Conservation (phyloP, 1,139 yeast genomes). For the Nakaseomyces kungkrabaensis region DNA sequence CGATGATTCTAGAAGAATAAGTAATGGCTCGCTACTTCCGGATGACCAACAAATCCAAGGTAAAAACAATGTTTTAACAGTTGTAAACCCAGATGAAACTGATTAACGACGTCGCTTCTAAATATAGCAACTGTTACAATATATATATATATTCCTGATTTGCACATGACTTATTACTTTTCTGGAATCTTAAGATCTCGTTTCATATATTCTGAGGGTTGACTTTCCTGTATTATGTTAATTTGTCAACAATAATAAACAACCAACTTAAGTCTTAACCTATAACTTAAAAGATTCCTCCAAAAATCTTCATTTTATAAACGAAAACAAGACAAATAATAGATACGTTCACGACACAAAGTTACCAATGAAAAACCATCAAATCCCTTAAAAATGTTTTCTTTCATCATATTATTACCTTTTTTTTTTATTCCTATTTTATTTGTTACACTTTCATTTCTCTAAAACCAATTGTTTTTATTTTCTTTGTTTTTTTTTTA, state of each 20-base stretch:
- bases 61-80: conserved; percentile 22
- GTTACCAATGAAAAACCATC: too few relatives aligned
- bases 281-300: too few relatives aligned
- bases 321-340: conserved; percentile 1
- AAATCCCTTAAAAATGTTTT: too few relatives aligned
- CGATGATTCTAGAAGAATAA: conserved; percentile 27
- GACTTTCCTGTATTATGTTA: not conserved
- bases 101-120: not conserved
- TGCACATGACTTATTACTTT: not conserved
- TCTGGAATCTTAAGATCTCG: not conserved
- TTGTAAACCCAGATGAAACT: conserved; percentile 28
- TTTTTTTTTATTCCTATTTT: too few relatives aligned
- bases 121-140: not conserved
- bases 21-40: conserved; percentile 23
- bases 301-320: conserved; percentile 20
- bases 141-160: not conserved
- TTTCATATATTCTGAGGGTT: not conserved
- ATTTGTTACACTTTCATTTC: not conserved
- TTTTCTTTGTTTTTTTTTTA: not conserved
- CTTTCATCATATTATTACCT: too few relatives aligned
- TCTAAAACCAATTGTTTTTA: not conserved
- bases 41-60: conserved; percentile 8
- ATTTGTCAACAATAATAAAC: not conserved
- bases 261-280: too few relatives aligned
- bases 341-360: too few relatives aligned